Base-by-base conservation (phyloP, 148 eudicot genomes). In the Talinum fruticosum region DNA sequence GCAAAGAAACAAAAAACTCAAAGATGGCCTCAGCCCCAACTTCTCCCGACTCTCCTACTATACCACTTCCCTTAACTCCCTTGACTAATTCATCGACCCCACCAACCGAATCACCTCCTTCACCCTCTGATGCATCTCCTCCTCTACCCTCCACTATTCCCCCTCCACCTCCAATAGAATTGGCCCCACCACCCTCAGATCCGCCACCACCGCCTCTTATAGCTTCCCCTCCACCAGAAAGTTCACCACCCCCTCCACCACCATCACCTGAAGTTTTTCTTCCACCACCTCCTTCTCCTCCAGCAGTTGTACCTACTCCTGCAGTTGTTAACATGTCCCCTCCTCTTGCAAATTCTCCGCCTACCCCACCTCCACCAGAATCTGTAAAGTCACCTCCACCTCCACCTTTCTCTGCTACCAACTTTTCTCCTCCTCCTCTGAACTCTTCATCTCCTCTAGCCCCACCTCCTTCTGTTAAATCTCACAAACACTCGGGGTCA, bases 21-120 rank as follows among this genome's bases (percentile, higher is more conserved):
- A 76, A 59, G 54, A 93, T 93, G 97, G 87, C 93, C 77, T 85
- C 89, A 76, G 75, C 85, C 61, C 91, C 94, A 18, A 44, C 69
- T 76, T 79, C 90, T 65, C 79, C 83, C 78, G 18, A 45, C 34
- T 75, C 85, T 77, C 84, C 86, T 15, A 26, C 35, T 72, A 47
- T 76, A 33, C 47, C 79, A 8, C 75, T 75, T 37, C 74, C 81
- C 36, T 64, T 73, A 1, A 13, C 80, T 2, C 71, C 76, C 19
- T 33, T 76, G 13, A 59, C 79, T 62, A 33, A 28, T 18, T n/a
- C 81, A 16, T 41, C 75, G 0, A 34, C 86, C 26, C 47, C 77
- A 18, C 75, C 47, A 41, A 8, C 71, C 26, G 71, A 80, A 21
- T 64, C 82, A 10, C 68, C 80, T 71, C 62, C 79, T 14, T 51